Evolutionary conservation across 805 yeast genomes (phyloP).

Genomic region (Soucietia sequanensis): DNA sequence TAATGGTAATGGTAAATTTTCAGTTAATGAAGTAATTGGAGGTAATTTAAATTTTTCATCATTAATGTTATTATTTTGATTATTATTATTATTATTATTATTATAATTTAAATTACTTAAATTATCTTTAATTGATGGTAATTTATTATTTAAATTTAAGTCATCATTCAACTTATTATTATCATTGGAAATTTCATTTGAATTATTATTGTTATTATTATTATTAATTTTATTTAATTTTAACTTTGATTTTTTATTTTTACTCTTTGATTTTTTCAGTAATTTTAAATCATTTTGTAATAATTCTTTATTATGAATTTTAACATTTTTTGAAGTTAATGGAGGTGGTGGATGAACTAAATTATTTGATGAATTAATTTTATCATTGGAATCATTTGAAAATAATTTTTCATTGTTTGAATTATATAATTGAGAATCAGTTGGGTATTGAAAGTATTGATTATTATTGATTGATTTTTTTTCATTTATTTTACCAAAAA

Average conservation of each 20-base stretch:
- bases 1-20: neutral
- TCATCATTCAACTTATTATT: too few relatives aligned
- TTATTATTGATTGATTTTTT: slow-evolving; percentile 8
- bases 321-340: slow-evolving; percentile 4
- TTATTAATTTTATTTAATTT: too few relatives aligned
- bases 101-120: too few relatives aligned
- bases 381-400: neutral
- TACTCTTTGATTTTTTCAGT: slow-evolving; percentile 14
- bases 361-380: neutral
- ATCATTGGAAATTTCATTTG: too few relatives aligned
- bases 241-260: slow-evolving; percentile 3
- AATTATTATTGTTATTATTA: too few relatives aligned
- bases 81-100: too few relatives aligned
- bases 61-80: neutral
- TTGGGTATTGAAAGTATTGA: slow-evolving; percentile 23
- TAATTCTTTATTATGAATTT: slow-evolving; percentile 3
- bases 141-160: too few relatives aligned
- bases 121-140: slow-evolving; percentile 1
- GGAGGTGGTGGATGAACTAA: neutral
- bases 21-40: neutral
- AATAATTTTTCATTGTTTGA: too few relatives aligned
- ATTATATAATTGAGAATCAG: slow-evolving; percentile 16
- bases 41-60: neutral
- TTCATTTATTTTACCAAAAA: slow-evolving; percentile 11
- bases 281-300: slow-evolving; percentile 2